Conservation (phyloP, 1,284 basidiomycete genomes). For the Puccinia novopanici region DNA sequence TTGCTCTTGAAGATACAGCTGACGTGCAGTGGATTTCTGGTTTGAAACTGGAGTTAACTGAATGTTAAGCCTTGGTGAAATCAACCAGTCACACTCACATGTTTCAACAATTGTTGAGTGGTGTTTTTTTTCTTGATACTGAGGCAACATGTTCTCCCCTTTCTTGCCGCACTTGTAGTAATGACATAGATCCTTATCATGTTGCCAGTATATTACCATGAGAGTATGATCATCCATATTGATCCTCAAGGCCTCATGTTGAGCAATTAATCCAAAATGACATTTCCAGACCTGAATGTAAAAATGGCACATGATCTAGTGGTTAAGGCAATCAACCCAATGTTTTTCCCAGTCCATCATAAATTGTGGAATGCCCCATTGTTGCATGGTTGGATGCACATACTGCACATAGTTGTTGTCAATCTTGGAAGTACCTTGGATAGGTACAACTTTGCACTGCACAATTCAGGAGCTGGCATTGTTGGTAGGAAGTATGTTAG, state of each 20-base stretch:
- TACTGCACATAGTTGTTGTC: conserved; percentile 33
- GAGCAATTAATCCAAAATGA: too few species aligned
- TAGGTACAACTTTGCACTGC: neutral
- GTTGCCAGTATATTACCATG: conserved; percentile 37
- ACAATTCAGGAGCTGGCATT: conserved; percentile 7
- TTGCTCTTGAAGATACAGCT: too few species aligned
- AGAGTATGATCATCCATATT: too few species aligned
- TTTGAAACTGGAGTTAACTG: too few species aligned
- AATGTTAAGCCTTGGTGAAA: neutral
- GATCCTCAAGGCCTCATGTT: too few species aligned
- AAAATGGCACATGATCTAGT: too few species aligned
- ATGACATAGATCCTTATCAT: conserved; percentile 6
- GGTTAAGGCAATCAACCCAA: too few species aligned
- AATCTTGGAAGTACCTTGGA: conserved; percentile 27
- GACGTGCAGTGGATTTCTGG: too few species aligned
- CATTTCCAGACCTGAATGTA: too few species aligned
- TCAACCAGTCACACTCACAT: conserved; percentile 13
- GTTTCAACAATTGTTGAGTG: neutral
- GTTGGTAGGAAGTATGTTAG: neutral
- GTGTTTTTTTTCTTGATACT: conserved; percentile 37
- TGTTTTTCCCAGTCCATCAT: too few species aligned
- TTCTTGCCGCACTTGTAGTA: conserved; percentile 31
- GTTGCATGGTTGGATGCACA: conserved; percentile 41
- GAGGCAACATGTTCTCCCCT: conserved; percentile 29
- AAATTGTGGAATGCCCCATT: too few species aligned